Conservation (phyloP, 2,329 filamentous ascomycete species). For the Phaeosphaeria sp. region DNA sequence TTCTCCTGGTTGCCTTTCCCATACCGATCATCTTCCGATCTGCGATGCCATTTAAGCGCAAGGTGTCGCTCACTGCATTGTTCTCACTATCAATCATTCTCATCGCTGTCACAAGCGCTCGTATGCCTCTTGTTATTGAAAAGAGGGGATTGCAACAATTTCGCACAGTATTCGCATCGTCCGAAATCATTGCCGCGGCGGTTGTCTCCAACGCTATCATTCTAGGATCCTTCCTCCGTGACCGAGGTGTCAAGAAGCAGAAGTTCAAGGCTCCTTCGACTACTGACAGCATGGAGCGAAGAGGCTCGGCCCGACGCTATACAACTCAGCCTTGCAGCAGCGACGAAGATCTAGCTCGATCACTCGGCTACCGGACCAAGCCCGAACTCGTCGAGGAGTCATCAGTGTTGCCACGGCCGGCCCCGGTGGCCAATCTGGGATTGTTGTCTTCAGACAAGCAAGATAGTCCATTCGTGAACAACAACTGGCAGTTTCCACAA, state of each 20-base stretch:
- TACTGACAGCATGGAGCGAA: constrained; percentile 60
- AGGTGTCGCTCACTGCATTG: constrained; percentile 77
- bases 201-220: constrained; percentile 87
- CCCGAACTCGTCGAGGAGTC: constrained; percentile 55
- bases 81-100: constrained; percentile 86
- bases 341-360: constrained; percentile 87
- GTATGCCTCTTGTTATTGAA: constrained; percentile 78
- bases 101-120: constrained; percentile 79
- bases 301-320: constrained; percentile 64
- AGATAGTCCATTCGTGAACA: constrained; percentile 33
- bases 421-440: constrained; percentile 39
- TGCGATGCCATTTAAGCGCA: constrained; percentile 76
- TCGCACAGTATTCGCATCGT: constrained; percentile 84
- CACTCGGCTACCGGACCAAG: constrained; percentile 73
- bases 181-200: constrained; percentile 89
- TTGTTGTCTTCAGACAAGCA: constrained; percentile 30
- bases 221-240: constrained; percentile 89
- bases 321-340: constrained; percentile 81
- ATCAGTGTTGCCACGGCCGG: constrained; percentile 51
- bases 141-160: constrained; percentile 79
- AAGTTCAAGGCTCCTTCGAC: constrained; percentile 72
- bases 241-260: constrained; percentile 84
- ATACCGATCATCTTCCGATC: constrained; percentile 86
- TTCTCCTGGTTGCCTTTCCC: constrained; percentile 86
- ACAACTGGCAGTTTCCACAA: constrained; percentile 44